Conservation (phyloP, 805 yeast species). For the Ogataea pilisensis region DNA sequence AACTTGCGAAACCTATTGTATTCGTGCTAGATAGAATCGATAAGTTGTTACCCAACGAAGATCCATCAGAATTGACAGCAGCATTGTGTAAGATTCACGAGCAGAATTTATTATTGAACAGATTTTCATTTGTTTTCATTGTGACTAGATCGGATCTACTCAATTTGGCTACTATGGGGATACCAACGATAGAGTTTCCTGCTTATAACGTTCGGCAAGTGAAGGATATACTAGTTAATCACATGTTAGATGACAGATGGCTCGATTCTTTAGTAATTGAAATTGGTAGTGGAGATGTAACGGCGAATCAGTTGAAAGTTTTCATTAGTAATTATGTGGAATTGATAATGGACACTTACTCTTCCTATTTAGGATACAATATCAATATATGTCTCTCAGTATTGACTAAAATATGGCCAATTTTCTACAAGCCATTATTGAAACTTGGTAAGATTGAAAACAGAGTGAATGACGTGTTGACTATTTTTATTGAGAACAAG, state of each 20-base stretch:
- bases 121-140: conserved; percentile 37
- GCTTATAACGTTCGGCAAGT: conserved; percentile 36
- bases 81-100: conserved; percentile 43
- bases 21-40: conserved; percentile 47
- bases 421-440: conserved; percentile 25
- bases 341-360: conserved; percentile 42
- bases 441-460: conserved; percentile 14
- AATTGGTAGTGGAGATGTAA: conserved; percentile 4
- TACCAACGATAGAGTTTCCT: conserved; percentile 39
- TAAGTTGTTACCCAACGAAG: conserved; percentile 29
- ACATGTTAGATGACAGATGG: conserved; percentile 16
- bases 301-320: conserved; percentile 7
- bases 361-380: conserved; percentile 42
- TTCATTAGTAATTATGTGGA: conserved; percentile 36
- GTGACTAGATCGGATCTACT: conserved; percentile 37
- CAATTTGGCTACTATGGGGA: conserved; percentile 33
- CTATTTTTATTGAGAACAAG: conserved; percentile 25
- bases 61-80: conserved; percentile 35
- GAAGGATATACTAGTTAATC: conserved; percentile 31
- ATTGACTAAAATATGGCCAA: conserved; percentile 28
- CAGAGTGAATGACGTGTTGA: conserved; percentile 26
- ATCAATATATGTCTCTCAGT: conserved; percentile 33
- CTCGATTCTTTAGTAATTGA: neutral
- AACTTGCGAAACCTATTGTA: conserved; percentile 32
- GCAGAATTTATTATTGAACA: conserved; percentile 28